Conservation (phyloP, 805 yeast genomes). For the Huiozyma sinensis region DNA sequence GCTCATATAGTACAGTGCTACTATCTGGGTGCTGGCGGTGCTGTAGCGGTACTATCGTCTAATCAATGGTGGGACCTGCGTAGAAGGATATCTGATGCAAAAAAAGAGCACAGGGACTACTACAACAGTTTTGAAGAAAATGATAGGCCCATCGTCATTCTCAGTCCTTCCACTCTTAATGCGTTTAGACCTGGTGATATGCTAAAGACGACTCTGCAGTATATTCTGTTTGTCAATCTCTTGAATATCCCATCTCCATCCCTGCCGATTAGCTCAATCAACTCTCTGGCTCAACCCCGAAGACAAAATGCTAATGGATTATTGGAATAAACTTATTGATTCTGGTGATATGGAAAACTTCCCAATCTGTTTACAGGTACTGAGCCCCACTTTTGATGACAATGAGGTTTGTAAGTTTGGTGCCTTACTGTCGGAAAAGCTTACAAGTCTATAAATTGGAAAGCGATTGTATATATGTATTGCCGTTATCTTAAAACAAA, state of each 20-base stretch:
- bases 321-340: conserved; percentile 8
- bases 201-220: conserved; percentile 9
- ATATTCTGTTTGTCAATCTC: conserved; percentile 9
- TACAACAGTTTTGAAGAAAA: conserved; percentile 5
- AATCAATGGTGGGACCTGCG: conserved; percentile 13
- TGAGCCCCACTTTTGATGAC: conserved; percentile 10
- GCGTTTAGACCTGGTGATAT: conserved; percentile 11
- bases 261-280: conserved; percentile 5
- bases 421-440: conserved; percentile 1
- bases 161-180: conserved; percentile 7
- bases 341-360: conserved; percentile 6
- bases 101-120: conserved; percentile 8
- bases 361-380: conserved; percentile 10
- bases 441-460: background rate
- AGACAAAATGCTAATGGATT: conserved; percentile 6
- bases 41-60: no score
- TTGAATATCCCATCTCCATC: conserved; percentile 10
- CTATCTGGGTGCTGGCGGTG: no score
- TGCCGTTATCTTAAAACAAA: background rate
- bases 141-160: conserved; percentile 7
- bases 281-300: conserved; percentile 5
- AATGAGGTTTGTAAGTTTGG: conserved; percentile 11
- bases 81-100: conserved; percentile 7
- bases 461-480: no score
- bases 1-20: no score